Evolutionary conservation across 331 rosid genomes (phyloP).

Genomic region (Acacia concinna): DNA sequence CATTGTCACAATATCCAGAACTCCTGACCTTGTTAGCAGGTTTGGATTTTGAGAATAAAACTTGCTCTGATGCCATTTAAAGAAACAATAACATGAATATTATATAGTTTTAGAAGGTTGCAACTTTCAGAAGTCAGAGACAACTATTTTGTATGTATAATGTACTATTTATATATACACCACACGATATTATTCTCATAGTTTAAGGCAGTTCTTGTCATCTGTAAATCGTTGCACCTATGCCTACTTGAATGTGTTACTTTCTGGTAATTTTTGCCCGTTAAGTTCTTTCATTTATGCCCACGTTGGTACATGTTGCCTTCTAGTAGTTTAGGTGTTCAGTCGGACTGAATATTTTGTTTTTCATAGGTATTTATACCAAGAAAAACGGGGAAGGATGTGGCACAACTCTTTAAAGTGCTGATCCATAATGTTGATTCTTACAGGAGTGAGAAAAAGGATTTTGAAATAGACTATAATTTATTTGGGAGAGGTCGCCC

Average conservation of each 20-base stretch:
- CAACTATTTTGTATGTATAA: neutral
- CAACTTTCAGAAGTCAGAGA: neutral
- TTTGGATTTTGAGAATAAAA: constrained; percentile 21
- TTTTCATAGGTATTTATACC: constrained; percentile 68
- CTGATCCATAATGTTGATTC: constrained; percentile 42
- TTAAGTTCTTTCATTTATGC: constrained; percentile 15
- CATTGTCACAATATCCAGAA: constrained; percentile 13
- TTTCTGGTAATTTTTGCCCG: constrained; percentile 14
- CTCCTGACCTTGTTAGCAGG: neutral
- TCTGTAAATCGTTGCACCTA: constrained; percentile 16
- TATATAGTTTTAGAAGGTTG: neutral
- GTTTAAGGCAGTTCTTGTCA: neutral
- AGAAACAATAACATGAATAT: constrained; percentile 15
- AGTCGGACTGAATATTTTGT: constrained; percentile 30
- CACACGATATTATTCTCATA: neutral
- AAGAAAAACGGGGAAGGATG: constrained; percentile 48
- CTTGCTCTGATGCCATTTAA: constrained; percentile 17
- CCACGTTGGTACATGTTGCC: constrained; percentile 25
- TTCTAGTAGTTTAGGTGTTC: constrained; percentile 32
- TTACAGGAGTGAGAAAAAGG: constrained; percentile 43
- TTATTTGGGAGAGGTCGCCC: constrained; percentile 52
- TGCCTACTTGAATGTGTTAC: constrained; percentile 31
- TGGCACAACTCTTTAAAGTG: constrained; percentile 51
- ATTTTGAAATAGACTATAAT: constrained; percentile 55
- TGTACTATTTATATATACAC: neutral